These are phyloP conservation scores for Neoboletus magnificus DNA, from an alignment of 768 basidiomycete genomes.

Conservation along the genomic window DNA sequence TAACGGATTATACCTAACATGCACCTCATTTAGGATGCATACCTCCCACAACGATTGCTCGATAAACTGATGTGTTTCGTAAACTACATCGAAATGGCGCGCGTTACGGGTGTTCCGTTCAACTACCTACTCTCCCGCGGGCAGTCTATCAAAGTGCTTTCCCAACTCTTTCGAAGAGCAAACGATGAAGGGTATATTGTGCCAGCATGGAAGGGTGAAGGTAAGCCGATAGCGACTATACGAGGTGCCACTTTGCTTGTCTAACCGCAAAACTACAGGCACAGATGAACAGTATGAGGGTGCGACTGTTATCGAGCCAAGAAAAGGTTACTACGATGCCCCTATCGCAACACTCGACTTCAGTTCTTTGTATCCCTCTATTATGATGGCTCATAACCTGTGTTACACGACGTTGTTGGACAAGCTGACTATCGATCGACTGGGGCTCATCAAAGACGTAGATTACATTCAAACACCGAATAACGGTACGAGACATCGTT, in stretches of 20 bases:
- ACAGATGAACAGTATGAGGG: constrained; percentile 98
- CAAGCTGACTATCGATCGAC: constrained; percentile 68
- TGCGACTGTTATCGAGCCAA: constrained; percentile 97
- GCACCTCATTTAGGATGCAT: constrained; percentile 71
- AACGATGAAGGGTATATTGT: constrained; percentile 89
- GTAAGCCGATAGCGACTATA: constrained; percentile 34
- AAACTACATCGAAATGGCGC: constrained; percentile 98
- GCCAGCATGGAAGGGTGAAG: constrained; percentile 83
- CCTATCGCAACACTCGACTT: constrained; percentile 99
- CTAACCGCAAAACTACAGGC: constrained; percentile 41
- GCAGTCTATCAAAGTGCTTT: constrained; percentile 98
- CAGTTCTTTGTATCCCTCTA: constrained; percentile 96
- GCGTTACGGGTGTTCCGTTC: constrained; percentile 99
- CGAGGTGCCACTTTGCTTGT: background rate
- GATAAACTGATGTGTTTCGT: constrained; percentile 99
- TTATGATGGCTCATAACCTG: constrained; percentile 99
- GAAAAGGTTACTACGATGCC: constrained; percentile 91
- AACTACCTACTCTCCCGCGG: constrained; percentile 91
- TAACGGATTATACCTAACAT: constrained; percentile 1
- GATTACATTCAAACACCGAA: constrained; percentile 97
- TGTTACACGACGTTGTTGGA: constrained; percentile 98
- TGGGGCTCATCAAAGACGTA: constrained; percentile 74
- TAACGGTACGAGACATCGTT: constrained; percentile 56
- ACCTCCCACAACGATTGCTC: constrained; percentile 91
- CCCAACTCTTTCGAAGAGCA: constrained; percentile 91